Evolutionary conservation across 352 stramenopile species (phyloP).

Genomic region (Sclerospora graminicola): DNA sequence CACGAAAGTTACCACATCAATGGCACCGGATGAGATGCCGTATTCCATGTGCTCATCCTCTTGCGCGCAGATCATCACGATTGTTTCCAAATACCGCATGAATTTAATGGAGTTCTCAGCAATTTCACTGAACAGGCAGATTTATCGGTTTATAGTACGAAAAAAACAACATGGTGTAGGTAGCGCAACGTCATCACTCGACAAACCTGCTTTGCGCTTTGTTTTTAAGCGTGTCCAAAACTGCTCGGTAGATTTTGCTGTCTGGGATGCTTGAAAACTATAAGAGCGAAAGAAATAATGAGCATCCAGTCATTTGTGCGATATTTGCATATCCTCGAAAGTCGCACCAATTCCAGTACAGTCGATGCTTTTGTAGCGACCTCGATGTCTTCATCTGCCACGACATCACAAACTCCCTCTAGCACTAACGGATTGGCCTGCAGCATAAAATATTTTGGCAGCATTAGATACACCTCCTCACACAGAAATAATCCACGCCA

Average conservation of each 20-base stretch:
- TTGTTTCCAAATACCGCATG: constrained; percentile 69
- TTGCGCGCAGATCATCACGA: constrained; percentile 51
- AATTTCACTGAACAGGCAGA: constrained; percentile 22
- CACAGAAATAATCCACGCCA: neutral
- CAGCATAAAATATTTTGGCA: constrained; percentile 10
- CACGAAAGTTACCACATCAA: constrained; percentile 27
- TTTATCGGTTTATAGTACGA: neutral
- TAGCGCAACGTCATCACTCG: neutral
- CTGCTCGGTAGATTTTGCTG: constrained; percentile 30
- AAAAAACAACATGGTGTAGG: neutral
- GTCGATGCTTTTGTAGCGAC: constrained; percentile 49
- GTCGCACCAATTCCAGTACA: constrained; percentile 45
- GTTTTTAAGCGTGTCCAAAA: constrained; percentile 38
- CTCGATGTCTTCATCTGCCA: constrained; percentile 65
- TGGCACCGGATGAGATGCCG: constrained; percentile 27
- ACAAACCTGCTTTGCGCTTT: constrained; percentile 40
- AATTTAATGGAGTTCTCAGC: constrained; percentile 52
- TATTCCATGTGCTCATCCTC: constrained; percentile 51
- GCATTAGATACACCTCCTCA: neutral
- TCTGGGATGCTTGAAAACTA: constrained; percentile 36
- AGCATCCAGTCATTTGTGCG: neutral
- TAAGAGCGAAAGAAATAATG: neutral
- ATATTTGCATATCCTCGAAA: constrained; percentile 1
- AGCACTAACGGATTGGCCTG: constrained; percentile 42
- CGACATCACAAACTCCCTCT: constrained; percentile 38